Base-by-base conservation (phyloP, 1,284 basidiomycete species). In the Microbotryum violaceum region DNA sequence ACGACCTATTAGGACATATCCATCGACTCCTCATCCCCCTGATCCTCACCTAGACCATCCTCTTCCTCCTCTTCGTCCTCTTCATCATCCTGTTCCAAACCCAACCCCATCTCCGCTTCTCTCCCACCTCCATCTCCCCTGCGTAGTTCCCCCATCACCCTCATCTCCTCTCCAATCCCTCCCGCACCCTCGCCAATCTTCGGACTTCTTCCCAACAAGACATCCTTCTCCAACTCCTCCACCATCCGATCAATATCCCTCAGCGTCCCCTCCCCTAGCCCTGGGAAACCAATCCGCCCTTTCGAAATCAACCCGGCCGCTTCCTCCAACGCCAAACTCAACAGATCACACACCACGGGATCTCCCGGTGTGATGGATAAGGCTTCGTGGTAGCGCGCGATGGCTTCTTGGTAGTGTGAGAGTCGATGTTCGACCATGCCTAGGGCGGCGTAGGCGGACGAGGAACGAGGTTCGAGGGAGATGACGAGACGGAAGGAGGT, bases 321-420 rank as follows among this genome's bases (percentile, higher is more conserved):
- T 49, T 66, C 66, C 52, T 61, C 59, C 31, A 97, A 80, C 0
- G 89, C 89, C 67, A 90, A 82, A 66, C 91, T 88, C 48, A 97
- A 82, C 54, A 96, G 78, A 61, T 91, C 88, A 33, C 92, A 83
- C 25, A 89, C 81, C 71, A 91, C 86, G 1, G 86, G 82, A 70
- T 96, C 93, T 65, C 91, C 87, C 1, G 91, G 89, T 59, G 88
- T 82, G 59, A 96, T 80, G 58, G 87, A 86, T 49, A 96, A 78
- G 0, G 91, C 86, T 84, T 91, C 87, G 74, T 97, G 92, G 70
- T 93, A 96, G 63, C 85, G 85, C 29, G 87, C 76, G 67, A 97
- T 91, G 2, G 91, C 88, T 18, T 81, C 81, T 65, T 91, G 85
- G 16, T 86, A 76, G 56, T 89, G 79, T 46, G 82, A 83, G 64